phyloP scores from a whole-genome alignment of 306 rosid species.

The Parietaria judaica region DNA sequence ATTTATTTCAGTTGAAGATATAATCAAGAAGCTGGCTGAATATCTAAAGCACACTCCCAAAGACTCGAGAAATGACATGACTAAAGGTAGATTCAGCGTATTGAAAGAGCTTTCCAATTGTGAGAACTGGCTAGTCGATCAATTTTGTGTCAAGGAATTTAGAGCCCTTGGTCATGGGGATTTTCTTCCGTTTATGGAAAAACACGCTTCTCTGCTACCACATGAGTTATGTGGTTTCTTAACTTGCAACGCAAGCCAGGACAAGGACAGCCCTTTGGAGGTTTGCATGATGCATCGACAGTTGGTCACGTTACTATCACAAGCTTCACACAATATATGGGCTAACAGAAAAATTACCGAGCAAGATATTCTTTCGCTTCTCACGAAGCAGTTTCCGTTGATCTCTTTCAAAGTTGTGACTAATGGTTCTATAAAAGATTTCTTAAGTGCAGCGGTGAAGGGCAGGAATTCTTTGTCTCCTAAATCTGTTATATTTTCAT shows the following conservation, averaged over 20 bases:
- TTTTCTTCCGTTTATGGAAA: slow-evolving; percentile 53
- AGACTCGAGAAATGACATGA: slow-evolving; percentile 16
- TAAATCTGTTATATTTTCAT: slow-evolving; percentile 62
- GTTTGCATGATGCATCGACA: slow-evolving; percentile 61
- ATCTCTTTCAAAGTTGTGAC: slow-evolving; percentile 46
- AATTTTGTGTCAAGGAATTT: slow-evolving; percentile 55
- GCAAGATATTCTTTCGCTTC: slow-evolving; percentile 49
- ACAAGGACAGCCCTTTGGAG: slow-evolving; percentile 37
- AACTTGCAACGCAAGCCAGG: slow-evolving; percentile 27
- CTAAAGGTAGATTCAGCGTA: slow-evolving; percentile 30
- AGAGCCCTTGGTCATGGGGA: slow-evolving; percentile 74
- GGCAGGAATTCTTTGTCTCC: slow-evolving; percentile 35
- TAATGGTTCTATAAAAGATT: slow-evolving; percentile 46
- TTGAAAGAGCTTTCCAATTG: slow-evolving; percentile 58
- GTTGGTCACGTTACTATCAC: slow-evolving; percentile 55
- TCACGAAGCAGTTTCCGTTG: slow-evolving; percentile 64
- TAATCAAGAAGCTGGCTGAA: slow-evolving; percentile 42
- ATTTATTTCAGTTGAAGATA: slow-evolving; percentile 60
- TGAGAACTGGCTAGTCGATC: slow-evolving; percentile 64
- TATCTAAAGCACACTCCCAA: slow-evolving; percentile 46
- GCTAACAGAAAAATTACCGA: slow-evolving; percentile 41
- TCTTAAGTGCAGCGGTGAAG: slow-evolving; percentile 38
- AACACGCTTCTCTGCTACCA: slow-evolving; percentile 49
- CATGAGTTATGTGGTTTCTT: slow-evolving; percentile 39
- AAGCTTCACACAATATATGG: slow-evolving; percentile 60